Evolutionary conservation across 1,284 basidiomycete species (phyloP).

Genomic region (Leccinum fallax): DNA sequence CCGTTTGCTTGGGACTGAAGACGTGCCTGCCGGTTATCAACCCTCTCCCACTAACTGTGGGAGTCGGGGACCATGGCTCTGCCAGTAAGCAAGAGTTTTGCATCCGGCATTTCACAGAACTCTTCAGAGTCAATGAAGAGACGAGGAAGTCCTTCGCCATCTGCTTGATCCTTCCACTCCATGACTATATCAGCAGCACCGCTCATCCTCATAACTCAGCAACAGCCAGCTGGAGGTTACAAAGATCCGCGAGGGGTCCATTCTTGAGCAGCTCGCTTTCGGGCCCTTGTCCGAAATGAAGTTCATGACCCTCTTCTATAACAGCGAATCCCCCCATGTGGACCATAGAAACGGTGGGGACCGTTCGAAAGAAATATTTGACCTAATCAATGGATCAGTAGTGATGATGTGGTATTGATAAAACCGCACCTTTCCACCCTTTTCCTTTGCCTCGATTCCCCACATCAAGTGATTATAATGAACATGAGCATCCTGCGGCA

Average conservation of each 20-base stretch:
- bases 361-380: background rate
- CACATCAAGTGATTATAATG: background rate
- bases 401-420: background rate
- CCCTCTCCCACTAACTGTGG: too few species aligned
- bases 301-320: background rate
- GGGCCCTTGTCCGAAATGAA: background rate
- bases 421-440: background rate
- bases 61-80: too few species aligned
- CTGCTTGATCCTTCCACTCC: slow-evolving; percentile 10
- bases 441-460: background rate
- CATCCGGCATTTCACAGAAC: slow-evolving; percentile 8
- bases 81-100: slow-evolving; percentile 2
- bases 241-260: background rate
- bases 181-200: background rate
- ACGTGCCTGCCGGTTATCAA: too few species aligned
- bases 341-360: background rate
- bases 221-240: background rate
- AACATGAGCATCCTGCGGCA: background rate
- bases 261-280: background rate
- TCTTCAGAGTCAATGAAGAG: slow-evolving; percentile 6
- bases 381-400: background rate
- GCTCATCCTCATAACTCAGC: background rate
- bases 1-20: too few species aligned
- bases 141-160: background rate
- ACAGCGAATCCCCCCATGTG: background rate